Base-by-base conservation (phyloP, 108 stramenopile genomes). In the Asterionellopsis glacialis region DNA sequence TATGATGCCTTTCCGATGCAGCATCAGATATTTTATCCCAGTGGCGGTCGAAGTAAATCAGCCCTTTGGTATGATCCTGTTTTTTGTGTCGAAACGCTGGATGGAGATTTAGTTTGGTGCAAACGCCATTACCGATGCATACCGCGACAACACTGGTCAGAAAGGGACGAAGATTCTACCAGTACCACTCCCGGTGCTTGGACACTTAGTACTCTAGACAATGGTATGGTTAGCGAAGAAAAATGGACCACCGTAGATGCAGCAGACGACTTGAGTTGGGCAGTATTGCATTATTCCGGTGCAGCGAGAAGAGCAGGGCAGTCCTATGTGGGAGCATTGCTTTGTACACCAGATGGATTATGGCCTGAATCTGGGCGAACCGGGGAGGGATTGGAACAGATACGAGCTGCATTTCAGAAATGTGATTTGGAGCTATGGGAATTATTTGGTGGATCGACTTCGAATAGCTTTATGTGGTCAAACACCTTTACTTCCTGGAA, bases 1-100 rank as follows among this genome's bases (percentile, higher is more conserved):
- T 98, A 98, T 61, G 97, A 98, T 73, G 86, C 87, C 54, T 98
- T 98, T 71, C 94, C 97, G 0, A 85, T 73, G 19, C 97, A 98
- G 65, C 92, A 98, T 79, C 50, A 75, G 64, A 65, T 88, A 12
- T 93, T 87, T 64, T 85, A 93, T 49, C 74, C 74, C 10, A 64
- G 62, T 26, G 74, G 70, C 44, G 82, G 79, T 6, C 61, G 74
- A 26, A 67, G 61, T 57, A 33, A 33, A 33, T 5, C 2, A 5
- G 33, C 33, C 33, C 59, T 96, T 65, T 96, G 97, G 97, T 98
- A 98, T 68, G 95, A 98, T 77, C 97, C 97, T 12, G 91, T 96
- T 2, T 98, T 98, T 70, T 79, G 91, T 39, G 97, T 98, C 12
- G 84, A 95, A 63, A 96, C 94, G 16, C 65, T 96, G 27, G 93